Conservation (phyloP, 176 grass and related monocot species). For the Rhynchospora tenuis region DNA sequence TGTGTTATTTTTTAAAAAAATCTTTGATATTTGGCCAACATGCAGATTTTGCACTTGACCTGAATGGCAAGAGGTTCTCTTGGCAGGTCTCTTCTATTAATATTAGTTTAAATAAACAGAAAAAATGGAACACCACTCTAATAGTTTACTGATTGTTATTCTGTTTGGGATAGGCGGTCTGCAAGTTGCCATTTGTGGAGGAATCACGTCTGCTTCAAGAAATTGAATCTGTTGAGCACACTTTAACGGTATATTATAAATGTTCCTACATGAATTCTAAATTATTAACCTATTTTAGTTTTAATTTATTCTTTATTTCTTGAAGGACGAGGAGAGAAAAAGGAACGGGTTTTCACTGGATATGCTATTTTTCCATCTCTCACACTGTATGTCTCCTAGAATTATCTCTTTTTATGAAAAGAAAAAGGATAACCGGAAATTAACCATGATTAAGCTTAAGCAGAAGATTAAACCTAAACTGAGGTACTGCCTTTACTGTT, state of each 20-base stretch:
- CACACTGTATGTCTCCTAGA: constrained; percentile 31
- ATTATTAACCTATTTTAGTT: not conserved
- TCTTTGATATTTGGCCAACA: not conserved
- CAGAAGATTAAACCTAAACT: constrained; percentile 30
- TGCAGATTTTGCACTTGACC: constrained; percentile 41
- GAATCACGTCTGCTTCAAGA: constrained; percentile 35
- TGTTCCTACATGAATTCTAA: not conserved
- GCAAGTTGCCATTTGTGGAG: constrained; percentile 43
- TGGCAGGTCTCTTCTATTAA: constrained; percentile 40
- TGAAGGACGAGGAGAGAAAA: constrained; percentile 36
- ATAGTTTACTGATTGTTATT: not conserved
- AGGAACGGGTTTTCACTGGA: constrained; percentile 25
- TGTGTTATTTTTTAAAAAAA: not conserved
- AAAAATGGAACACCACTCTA: not conserved
- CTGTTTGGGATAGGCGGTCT: constrained; percentile 28
- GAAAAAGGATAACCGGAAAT: constrained; percentile 38
- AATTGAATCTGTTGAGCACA: constrained; percentile 35
- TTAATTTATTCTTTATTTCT: not conserved
- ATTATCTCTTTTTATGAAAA: constrained; percentile 24
- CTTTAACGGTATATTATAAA: constrained; percentile 26
- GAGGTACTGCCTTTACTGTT: constrained; percentile 25
- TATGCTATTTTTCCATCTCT: constrained; percentile 31
- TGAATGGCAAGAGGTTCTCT: constrained; percentile 32
- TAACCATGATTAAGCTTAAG: constrained; percentile 32
- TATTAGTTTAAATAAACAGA: not conserved